Conservation (phyloP, 2,329 filamentous ascomycete species). For the Aspergillus sp. region DNA sequence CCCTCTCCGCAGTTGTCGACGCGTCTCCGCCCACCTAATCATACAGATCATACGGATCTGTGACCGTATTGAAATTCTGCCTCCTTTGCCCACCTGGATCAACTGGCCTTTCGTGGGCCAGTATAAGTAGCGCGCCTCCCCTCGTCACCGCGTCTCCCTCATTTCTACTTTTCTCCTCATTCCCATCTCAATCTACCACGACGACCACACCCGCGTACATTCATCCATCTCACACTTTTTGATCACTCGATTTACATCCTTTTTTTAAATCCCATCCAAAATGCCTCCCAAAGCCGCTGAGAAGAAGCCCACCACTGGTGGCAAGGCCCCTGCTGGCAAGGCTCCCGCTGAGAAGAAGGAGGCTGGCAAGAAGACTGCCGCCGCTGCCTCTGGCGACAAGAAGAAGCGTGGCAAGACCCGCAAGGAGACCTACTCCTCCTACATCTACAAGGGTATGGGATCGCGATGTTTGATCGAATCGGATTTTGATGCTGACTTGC, state of each 20-base stretch:
- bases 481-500: slow-evolving; percentile 18
- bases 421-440: slow-evolving; percentile 99
- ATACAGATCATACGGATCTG: slow-evolving; percentile 44
- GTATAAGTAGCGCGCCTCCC: slow-evolving; percentile 47
- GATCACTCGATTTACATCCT: slow-evolving; percentile 24
- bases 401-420: slow-evolving; percentile 99
- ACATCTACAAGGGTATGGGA: slow-evolving; percentile 95
- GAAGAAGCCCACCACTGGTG: slow-evolving; percentile 92
- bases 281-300: slow-evolving; percentile 98
- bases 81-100: slow-evolving; percentile 44
- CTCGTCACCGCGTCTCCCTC: slow-evolving; percentile 38
- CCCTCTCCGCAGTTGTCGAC: slow-evolving; percentile 11
- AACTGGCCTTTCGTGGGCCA: slow-evolving; percentile 39
- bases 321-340: slow-evolving; percentile 83
- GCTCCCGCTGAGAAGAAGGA: slow-evolving; percentile 98
- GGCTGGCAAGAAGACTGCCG: slow-evolving; percentile 94
- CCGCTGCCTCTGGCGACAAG: slow-evolving; percentile 90
- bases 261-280: slow-evolving; percentile 49
- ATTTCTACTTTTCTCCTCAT: slow-evolving; percentile 31
- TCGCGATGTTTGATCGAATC: slow-evolving; percentile 28
- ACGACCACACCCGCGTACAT: slow-evolving; percentile 4
- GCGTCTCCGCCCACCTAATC: slow-evolving; percentile 33
- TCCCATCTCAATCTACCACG: slow-evolving; percentile 25
- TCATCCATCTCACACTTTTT: slow-evolving; percentile 27
- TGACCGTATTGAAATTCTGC: slow-evolving; percentile 48